These are phyloP conservation scores for Chrysanthemum makinoi DNA, from an alignment of 129 eudicot species.

Conservation along the genomic window DNA sequence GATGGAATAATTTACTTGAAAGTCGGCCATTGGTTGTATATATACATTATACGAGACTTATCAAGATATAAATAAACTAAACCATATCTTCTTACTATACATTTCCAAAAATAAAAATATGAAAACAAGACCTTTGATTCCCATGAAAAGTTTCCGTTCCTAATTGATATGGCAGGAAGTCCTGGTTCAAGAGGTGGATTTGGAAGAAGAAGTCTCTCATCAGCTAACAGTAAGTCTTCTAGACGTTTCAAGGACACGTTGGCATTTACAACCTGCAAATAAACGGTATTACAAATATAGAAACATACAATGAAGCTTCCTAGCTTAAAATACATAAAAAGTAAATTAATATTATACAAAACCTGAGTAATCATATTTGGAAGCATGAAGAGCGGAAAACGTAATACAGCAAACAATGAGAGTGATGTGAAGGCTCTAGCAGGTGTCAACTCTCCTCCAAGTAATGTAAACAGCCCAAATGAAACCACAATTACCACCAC, in stretches of 20 bases:
- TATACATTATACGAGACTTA: background rate
- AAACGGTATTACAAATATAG: background rate
- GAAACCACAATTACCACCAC: conserved; percentile 89
- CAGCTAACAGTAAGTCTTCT: conserved; percentile 87
- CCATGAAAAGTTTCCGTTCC: conserved; percentile 86
- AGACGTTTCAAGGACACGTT: conserved; percentile 84
- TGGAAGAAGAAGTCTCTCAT: conserved; percentile 82
- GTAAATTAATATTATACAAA: background rate
- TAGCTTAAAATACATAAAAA: background rate
- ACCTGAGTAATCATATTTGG: conserved; percentile 92
- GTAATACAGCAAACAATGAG: conserved; percentile 77
- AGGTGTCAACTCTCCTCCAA: conserved; percentile 92
- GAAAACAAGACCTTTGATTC: conserved; percentile 64
- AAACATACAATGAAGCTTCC: background rate
- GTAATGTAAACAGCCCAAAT: conserved; percentile 77
- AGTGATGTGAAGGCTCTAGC: conserved; percentile 94
- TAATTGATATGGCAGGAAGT: conserved; percentile 84
- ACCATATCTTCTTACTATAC: background rate
- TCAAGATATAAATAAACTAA: background rate
- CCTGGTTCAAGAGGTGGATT: conserved; percentile 85
- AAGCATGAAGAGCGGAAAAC: conserved; percentile 84
- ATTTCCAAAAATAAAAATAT: background rate
- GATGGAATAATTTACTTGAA: background rate
- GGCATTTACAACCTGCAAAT: conserved; percentile 82
- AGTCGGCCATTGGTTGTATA: background rate